Evolutionary conservation across 2,329 filamentous ascomycete genomes (phyloP).

Genomic region (Neonectria faginata): DNA sequence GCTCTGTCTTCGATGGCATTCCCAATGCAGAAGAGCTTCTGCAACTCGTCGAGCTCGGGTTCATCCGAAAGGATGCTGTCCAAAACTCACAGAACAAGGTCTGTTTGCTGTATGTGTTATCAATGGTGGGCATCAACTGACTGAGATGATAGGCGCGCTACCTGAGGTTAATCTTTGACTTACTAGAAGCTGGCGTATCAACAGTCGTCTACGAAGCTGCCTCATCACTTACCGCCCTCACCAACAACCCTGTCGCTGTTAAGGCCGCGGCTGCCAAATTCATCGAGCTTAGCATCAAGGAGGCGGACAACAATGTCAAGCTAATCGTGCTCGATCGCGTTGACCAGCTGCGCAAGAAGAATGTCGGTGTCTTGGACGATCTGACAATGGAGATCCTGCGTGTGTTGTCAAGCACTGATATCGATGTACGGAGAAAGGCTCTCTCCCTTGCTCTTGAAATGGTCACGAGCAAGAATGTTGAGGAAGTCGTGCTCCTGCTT

Average conservation of each 20-base stretch:
- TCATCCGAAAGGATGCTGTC: constrained; percentile 97
- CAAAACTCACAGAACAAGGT: constrained; percentile 96
- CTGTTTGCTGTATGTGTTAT: constrained; percentile 41
- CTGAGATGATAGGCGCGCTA: constrained; percentile 76
- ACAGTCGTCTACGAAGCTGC: constrained; percentile 98
- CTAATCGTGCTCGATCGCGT: constrained; percentile 97
- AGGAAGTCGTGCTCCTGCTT: constrained; percentile 93
- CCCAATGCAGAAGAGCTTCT: constrained; percentile 94
- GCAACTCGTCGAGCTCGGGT: constrained; percentile 94
- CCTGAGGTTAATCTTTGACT: constrained; percentile 93
- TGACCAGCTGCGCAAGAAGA: constrained; percentile 85
- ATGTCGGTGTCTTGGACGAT: constrained; percentile 92
- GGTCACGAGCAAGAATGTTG: constrained; percentile 98
- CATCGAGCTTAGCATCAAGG: constrained; percentile 96
- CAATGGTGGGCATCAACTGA: constrained; percentile 41
- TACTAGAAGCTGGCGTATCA: constrained; percentile 90
- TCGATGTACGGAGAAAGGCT: constrained; percentile 94
- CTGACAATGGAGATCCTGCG: constrained; percentile 97
- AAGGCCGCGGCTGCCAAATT: constrained; percentile 97
- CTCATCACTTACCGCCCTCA: constrained; percentile 91
- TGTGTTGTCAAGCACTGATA: constrained; percentile 93
- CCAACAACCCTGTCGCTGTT: constrained; percentile 95
- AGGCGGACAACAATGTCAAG: constrained; percentile 99
- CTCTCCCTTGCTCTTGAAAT: constrained; percentile 92
- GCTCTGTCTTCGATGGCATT: constrained; percentile 90